Base-by-base conservation (phyloP, 306 rosid species). In the Benincasa hispida region DNA sequence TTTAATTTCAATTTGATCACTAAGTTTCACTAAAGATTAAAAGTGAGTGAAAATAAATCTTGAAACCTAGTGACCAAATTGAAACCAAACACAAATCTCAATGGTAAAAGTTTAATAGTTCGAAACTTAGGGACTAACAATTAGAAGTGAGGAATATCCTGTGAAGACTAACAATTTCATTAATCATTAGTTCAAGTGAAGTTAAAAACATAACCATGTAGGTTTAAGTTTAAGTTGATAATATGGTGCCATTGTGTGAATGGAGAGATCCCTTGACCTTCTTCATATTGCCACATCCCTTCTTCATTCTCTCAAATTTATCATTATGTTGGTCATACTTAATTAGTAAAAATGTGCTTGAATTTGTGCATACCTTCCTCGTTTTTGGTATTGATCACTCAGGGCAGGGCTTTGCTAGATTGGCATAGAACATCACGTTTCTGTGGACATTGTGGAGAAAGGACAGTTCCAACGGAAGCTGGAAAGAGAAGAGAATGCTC, bases 351-450 rank as follows among this genome's bases (percentile, higher is more conserved):
- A 13, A 32, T 17, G 53, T 75, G 58, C 12, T 74, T 54, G 21
- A 32, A 24, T 54, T 53, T 56, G 14, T 41, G 73, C 48, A 54
- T 60, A 17, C 50, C 54, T 82, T 72, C 35, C 48, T 76, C 53
- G 69, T 79, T 79, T 72, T 11, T 57, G 80, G 65, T 76, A 51
- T 80, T 79, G 80, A 65, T 69, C 50, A 11, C 72, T 65, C 88
- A 94, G 98, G 97, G 93, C 39, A 90, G 90, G 83, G 96, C 93
- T 54, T 79, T 94, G 88, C 86, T 94, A 48, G 98, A 91, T 66
- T 91, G 98, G 97, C 96, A 90, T 76, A 80, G 81, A 56, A 24
- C 56, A 55, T 81, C 98, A n/a, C 80, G 79, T 13, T 94, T 87
- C 82, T 94, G 98, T 85, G 98, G 98, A 57, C 85, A 85, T 35